Evolutionary conservation across 1,139 yeast species (phyloP).

Genomic region (Taphrina deformans): DNA sequence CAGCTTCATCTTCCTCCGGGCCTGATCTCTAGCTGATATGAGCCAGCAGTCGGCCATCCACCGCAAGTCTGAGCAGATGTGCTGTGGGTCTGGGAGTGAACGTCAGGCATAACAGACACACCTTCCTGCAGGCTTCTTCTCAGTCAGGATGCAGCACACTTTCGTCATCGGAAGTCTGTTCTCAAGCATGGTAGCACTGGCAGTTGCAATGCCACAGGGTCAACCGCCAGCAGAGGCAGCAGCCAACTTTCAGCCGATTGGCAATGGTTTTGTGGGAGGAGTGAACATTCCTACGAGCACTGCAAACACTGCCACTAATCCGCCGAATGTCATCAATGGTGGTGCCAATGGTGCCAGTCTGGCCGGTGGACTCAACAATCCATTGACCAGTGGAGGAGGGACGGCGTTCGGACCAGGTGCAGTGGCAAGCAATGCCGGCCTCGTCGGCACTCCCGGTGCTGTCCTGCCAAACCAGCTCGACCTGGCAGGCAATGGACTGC

Average conservation of each 20-base stretch:
- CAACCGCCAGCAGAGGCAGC: not conserved
- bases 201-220: not conserved
- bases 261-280: slow-evolving; percentile 8
- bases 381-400: slow-evolving; percentile 1
- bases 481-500: not conserved
- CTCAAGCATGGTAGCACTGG: not conserved
- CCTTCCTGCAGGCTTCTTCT: not conserved
- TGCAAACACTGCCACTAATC: not conserved
- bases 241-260: slow-evolving; percentile 2
- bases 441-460: not conserved
- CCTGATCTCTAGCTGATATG: too few species aligned
- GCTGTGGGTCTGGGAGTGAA: too few species aligned
- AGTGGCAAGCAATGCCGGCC: not conserved
- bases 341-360: not conserved
- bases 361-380: not conserved
- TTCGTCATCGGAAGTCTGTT: not conserved
- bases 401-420: not conserved
- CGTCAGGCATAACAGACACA: too few species aligned
- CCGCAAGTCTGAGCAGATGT: too few species aligned
- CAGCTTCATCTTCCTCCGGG: too few species aligned
- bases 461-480: not conserved
- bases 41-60: too few species aligned
- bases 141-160: not conserved
- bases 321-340: not conserved
- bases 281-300: not conserved